Percentiles rank a stretch among this genome's conserved stretches.
Conservation (phyloP, 352 stramenopile species). For the Thraustotheca clavata region DNA sequence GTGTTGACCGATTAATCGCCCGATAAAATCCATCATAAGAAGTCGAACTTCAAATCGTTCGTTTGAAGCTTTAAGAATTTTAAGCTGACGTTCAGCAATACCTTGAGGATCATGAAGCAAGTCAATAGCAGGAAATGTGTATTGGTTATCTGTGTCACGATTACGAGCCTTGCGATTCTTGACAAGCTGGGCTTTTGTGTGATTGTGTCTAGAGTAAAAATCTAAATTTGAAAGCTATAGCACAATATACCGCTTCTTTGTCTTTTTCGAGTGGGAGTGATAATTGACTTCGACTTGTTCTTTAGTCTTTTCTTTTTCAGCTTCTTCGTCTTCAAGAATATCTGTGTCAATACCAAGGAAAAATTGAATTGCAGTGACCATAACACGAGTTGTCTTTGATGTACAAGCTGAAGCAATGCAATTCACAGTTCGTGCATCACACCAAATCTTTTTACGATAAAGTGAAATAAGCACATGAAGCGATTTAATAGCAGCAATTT, state of each 20-base stretch:
- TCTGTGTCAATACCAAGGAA: conserved; percentile 98
- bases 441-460: conserved; percentile 96
- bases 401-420: conserved; percentile 92
- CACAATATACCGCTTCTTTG: conserved; percentile 65
- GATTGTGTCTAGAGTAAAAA: conserved; percentile 26
- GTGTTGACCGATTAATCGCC: conserved; percentile 94
- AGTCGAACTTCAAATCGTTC: conserved; percentile 92
- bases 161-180: conserved; percentile 88
- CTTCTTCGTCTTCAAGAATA: conserved; percentile 92
- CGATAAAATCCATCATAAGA: conserved; percentile 99
- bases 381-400: conserved; percentile 72
- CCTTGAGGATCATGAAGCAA: conserved; percentile 96
- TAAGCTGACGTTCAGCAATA: conserved; percentile 91
- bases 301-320: conserved; percentile 86
- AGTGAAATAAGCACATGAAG: conserved; percentile 92
- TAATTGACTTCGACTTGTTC: conserved; percentile 83
- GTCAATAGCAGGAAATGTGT: conserved; percentile 95
- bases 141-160: conserved; percentile 59
- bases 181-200: conserved; percentile 76
- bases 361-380: conserved; percentile 93
- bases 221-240: background rate
- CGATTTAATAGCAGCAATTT: conserved; percentile 80
- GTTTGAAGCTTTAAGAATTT: conserved; percentile 81
- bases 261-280: conserved; percentile 96
- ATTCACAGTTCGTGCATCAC: conserved; percentile 94